Percentiles rank a stretch among this genome's conserved stretches.
phyloP scores from a whole-genome alignment of 257 asterid genomes.

The Voacanga thouarsii region DNA sequence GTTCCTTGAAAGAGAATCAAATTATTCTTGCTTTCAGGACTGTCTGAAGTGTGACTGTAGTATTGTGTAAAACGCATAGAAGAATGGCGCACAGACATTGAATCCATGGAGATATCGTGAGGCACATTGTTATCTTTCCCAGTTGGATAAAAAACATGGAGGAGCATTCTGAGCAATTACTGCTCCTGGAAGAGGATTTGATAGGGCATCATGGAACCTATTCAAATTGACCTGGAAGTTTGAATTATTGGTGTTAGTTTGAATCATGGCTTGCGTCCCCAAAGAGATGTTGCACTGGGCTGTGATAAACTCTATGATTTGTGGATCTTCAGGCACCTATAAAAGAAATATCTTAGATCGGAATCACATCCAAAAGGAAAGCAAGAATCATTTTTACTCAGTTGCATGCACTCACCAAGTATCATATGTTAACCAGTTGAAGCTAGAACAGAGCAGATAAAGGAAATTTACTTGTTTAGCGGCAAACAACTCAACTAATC shows the following conservation, averaged over 20 bases:
- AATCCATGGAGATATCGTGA: slow-evolving; percentile 15
- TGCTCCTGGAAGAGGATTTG: slow-evolving; percentile 13
- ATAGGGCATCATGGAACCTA: slow-evolving; percentile 11
- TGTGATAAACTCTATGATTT: slow-evolving; percentile 49
- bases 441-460: neutral
- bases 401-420: neutral
- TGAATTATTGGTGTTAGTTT: slow-evolving; percentile 24
- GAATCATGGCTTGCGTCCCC: slow-evolving; percentile 46
- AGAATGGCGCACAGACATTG: slow-evolving; percentile 14
- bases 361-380: neutral
- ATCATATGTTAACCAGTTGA: neutral
- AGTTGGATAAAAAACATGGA: slow-evolving; percentile 12
- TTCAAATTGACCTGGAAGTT: slow-evolving; percentile 10
- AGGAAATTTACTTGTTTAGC: slow-evolving; percentile 46
- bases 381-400: neutral
- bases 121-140: slow-evolving; percentile 17
- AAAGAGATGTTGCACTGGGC: slow-evolving; percentile 48
- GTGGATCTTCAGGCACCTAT: slow-evolving; percentile 67
- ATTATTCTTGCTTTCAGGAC: slow-evolving; percentile 18
- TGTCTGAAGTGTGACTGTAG: slow-evolving; percentile 22
- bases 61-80: slow-evolving; percentile 22
- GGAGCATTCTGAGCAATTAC: slow-evolving; percentile 30
- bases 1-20: slow-evolving; percentile 39
- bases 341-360: neutral
- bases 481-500: slow-evolving; percentile 62